phyloP scores from a whole-genome alignment of 345 rosid species.

The Citrus sp. region DNA sequence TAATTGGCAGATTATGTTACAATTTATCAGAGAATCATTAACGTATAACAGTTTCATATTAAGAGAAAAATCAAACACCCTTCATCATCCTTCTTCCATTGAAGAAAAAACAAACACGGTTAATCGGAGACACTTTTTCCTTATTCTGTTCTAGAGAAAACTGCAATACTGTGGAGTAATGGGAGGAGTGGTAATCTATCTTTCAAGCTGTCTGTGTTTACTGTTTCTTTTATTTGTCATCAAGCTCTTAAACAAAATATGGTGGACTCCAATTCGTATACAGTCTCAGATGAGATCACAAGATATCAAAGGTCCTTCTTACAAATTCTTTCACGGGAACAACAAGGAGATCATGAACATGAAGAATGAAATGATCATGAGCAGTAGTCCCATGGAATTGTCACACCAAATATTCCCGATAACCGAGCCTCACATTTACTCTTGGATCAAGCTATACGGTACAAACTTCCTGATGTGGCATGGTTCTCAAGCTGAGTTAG shows the following conservation, averaged over 20 bases:
- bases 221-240: constrained; percentile 10
- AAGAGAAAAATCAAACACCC: too few species aligned
- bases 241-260: constrained; percentile 18
- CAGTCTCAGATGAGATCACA: constrained; percentile 19
- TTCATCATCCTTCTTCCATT: too few species aligned
- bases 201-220: constrained; percentile 4
- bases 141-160: too few species aligned
- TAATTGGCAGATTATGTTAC: too few species aligned
- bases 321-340: constrained; percentile 39
- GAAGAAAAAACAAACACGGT: too few species aligned
- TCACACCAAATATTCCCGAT: constrained; percentile 24
- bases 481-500: constrained; percentile 33
- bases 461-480: background rate
- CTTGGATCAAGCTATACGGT: constrained; percentile 31
- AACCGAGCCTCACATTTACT: constrained; percentile 23
- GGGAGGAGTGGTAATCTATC: constrained; percentile 8
- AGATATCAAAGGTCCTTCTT: constrained; percentile 39
- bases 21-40: too few species aligned
- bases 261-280: constrained; percentile 31
- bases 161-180: background rate
- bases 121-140: too few species aligned
- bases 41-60: too few species aligned
- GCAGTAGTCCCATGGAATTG: constrained; percentile 17
- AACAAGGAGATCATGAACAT: constrained; percentile 22
- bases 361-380: constrained; percentile 7